phyloP scores from a whole-genome alignment of 225 moss, liverwort and hornwort genomes.

The Bryum argenteum region DNA sequence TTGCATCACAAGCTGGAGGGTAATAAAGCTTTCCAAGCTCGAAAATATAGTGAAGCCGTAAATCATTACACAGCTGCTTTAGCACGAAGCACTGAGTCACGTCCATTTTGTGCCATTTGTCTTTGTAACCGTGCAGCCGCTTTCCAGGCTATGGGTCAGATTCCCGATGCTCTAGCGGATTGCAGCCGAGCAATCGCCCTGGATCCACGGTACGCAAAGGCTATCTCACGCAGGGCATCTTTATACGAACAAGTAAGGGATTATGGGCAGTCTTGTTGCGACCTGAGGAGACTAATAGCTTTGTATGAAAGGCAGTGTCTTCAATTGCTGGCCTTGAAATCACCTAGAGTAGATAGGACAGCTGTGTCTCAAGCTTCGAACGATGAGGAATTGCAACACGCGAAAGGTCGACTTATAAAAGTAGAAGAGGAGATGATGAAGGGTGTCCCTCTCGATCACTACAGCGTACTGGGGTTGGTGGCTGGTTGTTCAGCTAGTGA shows the following conservation, averaged over 20 bases:
- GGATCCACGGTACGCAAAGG: slow-evolving; percentile 91
- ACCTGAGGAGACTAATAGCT: slow-evolving; percentile 70
- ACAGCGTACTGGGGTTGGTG: slow-evolving; percentile 85
- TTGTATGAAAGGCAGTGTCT: slow-evolving; percentile 61
- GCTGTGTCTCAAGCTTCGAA: slow-evolving; percentile 24
- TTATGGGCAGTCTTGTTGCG: slow-evolving; percentile 73
- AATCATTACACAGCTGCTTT: slow-evolving; percentile 89
- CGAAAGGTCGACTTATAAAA: slow-evolving; percentile 67
- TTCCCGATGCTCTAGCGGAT: slow-evolving; percentile 94
- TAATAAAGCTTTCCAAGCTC: slow-evolving; percentile 83
- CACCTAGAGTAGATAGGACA: slow-evolving; percentile 23
- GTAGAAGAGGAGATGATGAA: slow-evolving; percentile 94
- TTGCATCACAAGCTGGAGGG: slow-evolving; percentile 82
- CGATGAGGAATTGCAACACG: slow-evolving; percentile 71
- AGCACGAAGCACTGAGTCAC: slow-evolving; percentile 90
- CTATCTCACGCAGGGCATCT: slow-evolving; percentile 90
- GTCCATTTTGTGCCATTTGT: slow-evolving; percentile 95
- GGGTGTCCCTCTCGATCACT: slow-evolving; percentile 82
- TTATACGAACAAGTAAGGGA: slow-evolving; percentile 88
- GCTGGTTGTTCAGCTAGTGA: slow-evolving; percentile 70
- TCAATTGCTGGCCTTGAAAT: slow-evolving; percentile 32
- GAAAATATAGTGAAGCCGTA: slow-evolving; percentile 80
- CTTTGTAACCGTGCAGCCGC: slow-evolving; percentile 96
- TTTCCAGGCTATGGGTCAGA: slow-evolving; percentile 85
- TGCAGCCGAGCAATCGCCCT: slow-evolving; percentile 95